Percentiles rank a stretch among this genome's conserved stretches.
phyloP scores from a whole-genome alignment of 495 filamentous ascomycete species.

The Saxispiralis lemnorum region DNA sequence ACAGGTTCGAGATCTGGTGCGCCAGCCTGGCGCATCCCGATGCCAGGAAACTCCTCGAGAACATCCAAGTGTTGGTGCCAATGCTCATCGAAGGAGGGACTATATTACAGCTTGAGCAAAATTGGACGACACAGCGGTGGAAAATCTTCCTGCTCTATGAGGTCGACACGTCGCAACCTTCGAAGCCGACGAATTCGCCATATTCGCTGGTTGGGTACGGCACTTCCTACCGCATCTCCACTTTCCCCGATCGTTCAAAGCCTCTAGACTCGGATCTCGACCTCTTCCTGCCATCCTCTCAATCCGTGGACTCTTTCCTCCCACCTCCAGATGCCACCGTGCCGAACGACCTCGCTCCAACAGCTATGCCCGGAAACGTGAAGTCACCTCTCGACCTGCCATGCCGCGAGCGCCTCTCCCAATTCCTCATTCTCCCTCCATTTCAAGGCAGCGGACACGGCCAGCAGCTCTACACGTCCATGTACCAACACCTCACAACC shows the following conservation, averaged over 20 bases:
- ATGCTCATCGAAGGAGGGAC: slow-evolving; percentile 85
- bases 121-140: slow-evolving; percentile 65
- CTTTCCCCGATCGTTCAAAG: slow-evolving; percentile 26
- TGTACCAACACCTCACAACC: slow-evolving; percentile 46
- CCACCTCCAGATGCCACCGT: slow-evolving; percentile 27
- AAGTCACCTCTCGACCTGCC: slow-evolving; percentile 28
- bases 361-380: slow-evolving; percentile 14
- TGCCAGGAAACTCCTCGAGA: slow-evolving; percentile 48
- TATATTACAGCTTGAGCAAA: slow-evolving; percentile 48
- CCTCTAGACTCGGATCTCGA: slow-evolving; percentile 6
- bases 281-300: slow-evolving; percentile 10
- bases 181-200: slow-evolving; percentile 30
- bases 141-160: slow-evolving; percentile 66
- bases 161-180: slow-evolving; percentile 27
- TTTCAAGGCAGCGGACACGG: slow-evolving; percentile 70
- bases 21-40: slow-evolving; percentile 37
- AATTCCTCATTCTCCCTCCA: slow-evolving; percentile 83
- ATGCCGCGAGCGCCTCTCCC: slow-evolving; percentile 67
- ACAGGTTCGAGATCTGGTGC: slow-evolving; percentile 45
- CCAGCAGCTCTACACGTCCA: slow-evolving; percentile 57
- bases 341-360: slow-evolving; percentile 25
- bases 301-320: slow-evolving; percentile 21
- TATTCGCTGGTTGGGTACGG: slow-evolving; percentile 74
- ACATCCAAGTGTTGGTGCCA: slow-evolving; percentile 66
- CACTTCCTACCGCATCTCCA: slow-evolving; percentile 73